Base-by-base conservation (phyloP, 1,284 basidiomycete genomes). In the Ceratobasidium sp. region DNA sequence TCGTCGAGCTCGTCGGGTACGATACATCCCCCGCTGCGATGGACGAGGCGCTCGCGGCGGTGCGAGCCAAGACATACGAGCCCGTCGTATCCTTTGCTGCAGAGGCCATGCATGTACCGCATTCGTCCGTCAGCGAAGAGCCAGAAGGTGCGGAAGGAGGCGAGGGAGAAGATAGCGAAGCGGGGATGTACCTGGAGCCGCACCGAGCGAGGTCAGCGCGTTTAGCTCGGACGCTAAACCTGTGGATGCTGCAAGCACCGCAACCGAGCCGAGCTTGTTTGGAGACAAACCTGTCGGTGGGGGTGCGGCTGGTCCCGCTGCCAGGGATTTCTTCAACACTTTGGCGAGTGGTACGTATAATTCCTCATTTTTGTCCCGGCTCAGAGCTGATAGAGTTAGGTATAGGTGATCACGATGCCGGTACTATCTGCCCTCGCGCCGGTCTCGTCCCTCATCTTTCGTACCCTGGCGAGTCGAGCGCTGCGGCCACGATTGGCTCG, bases 261-360 rank as follows among this genome's bases (percentile, higher is more conserved):
- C 84, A 30, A 94, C 94, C 14, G 94, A 90, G 3, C 94, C 94
- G 2, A 94, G 94, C 81, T 87, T 98, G n/a, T 98, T 98, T 80
- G 94, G 93, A 3, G 94, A 96, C 80, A 94, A 96, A 67, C 82
- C 83, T 12, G 87, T 88, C 85, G 87, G 27, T 30, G 27, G 27
- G 27, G 27, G 27, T 30, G 27, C 27, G 27, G 27, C 27, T 30
- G 27, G 27, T 65, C 89, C 89, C 79, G 89, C 88, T 27, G 92
- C 90, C 20, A 91, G 89, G 1, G 96, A 98, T 84, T 98, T 98
- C 86, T 98, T 98, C 88, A 94, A 90, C 78, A 92, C 92, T 50
- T 93, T 98, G 82, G 88, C 55, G 18, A 64, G 55, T 46, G 70
- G 70, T 74, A 83, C 18, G 64, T 30, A 30, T 82, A 7, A 23